Conservation (phyloP, 441 rosid genomes). For the Viola pubescens region DNA sequence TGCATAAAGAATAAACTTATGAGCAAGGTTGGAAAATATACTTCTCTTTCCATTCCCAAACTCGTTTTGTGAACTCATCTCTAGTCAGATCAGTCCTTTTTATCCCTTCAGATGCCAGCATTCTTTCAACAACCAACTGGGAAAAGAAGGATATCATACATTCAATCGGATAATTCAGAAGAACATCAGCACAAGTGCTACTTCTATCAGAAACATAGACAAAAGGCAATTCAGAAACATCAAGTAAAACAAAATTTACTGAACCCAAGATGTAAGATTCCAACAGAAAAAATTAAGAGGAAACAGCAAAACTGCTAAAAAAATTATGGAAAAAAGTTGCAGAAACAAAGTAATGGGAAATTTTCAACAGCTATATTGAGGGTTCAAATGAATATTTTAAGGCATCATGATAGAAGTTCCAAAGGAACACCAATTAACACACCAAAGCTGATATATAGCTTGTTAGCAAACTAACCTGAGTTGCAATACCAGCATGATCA, state of each 20-base stretch:
- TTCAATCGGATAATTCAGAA: slow-evolving; percentile 16
- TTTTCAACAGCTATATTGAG: neutral
- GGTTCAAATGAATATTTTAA: too few species aligned
- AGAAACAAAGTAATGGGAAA: neutral
- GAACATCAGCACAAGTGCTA: neutral
- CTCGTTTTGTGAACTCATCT: slow-evolving; percentile 84
- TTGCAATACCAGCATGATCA: slow-evolving; percentile 99
- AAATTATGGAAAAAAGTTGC: neutral
- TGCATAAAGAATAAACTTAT: slow-evolving; percentile 3
- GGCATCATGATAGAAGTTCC: neutral
- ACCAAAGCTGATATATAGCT: slow-evolving; percentile 9
- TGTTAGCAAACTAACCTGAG: slow-evolving; percentile 60
- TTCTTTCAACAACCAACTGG: slow-evolving; percentile 94
- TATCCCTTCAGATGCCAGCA: slow-evolving; percentile 91
- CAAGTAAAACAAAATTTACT: neutral
- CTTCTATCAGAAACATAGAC: neutral
- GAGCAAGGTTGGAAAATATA: slow-evolving; percentile 30
- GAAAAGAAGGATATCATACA: slow-evolving; percentile 17
- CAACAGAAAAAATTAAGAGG: neutral
- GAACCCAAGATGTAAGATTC: neutral
- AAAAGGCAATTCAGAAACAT: neutral
- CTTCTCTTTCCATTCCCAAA: slow-evolving; percentile 99
- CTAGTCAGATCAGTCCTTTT: slow-evolving; percentile 74
- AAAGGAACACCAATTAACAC: neutral
- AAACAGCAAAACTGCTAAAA: neutral